Evolutionary conservation across 2,329 filamentous ascomycete species (phyloP).

Genomic region (Stagonosporopsis chrysanthemi): DNA sequence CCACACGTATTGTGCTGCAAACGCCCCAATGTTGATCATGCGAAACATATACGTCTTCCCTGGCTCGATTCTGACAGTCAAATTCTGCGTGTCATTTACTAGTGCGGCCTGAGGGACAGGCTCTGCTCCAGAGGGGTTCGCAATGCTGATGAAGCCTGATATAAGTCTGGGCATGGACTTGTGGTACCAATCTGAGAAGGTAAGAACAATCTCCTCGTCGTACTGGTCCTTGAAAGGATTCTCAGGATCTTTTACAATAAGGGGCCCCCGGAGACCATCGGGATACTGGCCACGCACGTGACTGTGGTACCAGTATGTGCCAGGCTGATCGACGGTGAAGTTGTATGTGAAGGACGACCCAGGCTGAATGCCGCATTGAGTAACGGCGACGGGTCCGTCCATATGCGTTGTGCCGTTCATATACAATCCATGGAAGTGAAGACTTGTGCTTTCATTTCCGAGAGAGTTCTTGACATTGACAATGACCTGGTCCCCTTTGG

Average conservation of each 20-base stretch:
- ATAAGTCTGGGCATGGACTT: conserved; percentile 60
- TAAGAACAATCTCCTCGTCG: conserved; percentile 68
- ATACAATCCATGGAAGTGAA: conserved; percentile 82
- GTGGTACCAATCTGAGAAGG: conserved; percentile 79
- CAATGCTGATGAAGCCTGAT: conserved; percentile 54
- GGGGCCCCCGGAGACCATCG: conserved; percentile 72
- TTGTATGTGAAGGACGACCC: conserved; percentile 70
- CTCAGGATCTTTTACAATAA: conserved; percentile 69
- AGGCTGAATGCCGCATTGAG: conserved; percentile 65
- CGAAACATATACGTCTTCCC: conserved; percentile 70
- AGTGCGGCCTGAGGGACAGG: conserved; percentile 71
- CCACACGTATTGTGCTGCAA: conserved; percentile 74
- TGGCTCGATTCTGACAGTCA: conserved; percentile 55
- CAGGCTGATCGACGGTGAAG: conserved; percentile 56
- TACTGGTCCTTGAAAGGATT: conserved; percentile 61
- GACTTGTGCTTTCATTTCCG: conserved; percentile 67
- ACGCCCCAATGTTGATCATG: conserved; percentile 74
- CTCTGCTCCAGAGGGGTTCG: conserved; percentile 67
- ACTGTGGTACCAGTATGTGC: conserved; percentile 72
- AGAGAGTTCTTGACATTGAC: conserved; percentile 74
- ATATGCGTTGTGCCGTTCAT: conserved; percentile 78
- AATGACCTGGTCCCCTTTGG: conserved; percentile 74
- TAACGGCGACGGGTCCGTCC: conserved; percentile 74
- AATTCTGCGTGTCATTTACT: conserved; percentile 66
- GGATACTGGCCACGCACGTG: conserved; percentile 69